Evolutionary conservation across 192 early-diverging fungal species (phyloP), one percentile per base, ranked within the genome.

Genomic region (Backusella psychrophila): DNA sequence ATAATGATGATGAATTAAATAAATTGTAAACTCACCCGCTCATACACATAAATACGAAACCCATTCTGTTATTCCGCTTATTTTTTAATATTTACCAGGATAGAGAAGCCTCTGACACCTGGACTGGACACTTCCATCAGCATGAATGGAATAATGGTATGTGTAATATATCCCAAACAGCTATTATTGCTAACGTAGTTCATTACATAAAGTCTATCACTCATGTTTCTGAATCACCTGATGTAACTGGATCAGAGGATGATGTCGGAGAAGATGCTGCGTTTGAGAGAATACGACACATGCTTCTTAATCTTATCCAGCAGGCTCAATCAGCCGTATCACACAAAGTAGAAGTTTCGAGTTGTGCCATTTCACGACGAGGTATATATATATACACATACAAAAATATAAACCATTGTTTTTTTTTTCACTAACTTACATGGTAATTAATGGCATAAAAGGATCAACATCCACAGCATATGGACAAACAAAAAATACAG

Each of bases 291-390:
- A 29, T 77, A 21, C 46, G 69, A 33, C 19, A 21, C 34, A 77
- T 77, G 76, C 36, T 77, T 8, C 44, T 59, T 26, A 56, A 53
- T 15, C 59, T 77, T 21, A 77, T 77, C 35, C 69, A 77, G 19
- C 76, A 77, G 49, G 76, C 76, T 46, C 69, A 77, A 71, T 39
- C n/a, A 39, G 69, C 76, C 9, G 46, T 77, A 41, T 52, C 42
- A 38, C 69, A 53, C 29, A 77, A 77, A 31, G 41, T 44, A 35
- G 72, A 77, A 66, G 31, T 66, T 21, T 67, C 56, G 23, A 63
- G n/a, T 63, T 23, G 56, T 29, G 12, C 12, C 12, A 63, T 63
- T 63, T 63, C 56, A 70, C 21, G 56, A 63, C 21, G 56, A 29
- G 56, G 56, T 63, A 68, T 35, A 38, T 68, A 68, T 35, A 36